Evolutionary conservation across 2,329 filamentous ascomycete genomes (phyloP).

Genomic region (Fusarium continuum): DNA sequence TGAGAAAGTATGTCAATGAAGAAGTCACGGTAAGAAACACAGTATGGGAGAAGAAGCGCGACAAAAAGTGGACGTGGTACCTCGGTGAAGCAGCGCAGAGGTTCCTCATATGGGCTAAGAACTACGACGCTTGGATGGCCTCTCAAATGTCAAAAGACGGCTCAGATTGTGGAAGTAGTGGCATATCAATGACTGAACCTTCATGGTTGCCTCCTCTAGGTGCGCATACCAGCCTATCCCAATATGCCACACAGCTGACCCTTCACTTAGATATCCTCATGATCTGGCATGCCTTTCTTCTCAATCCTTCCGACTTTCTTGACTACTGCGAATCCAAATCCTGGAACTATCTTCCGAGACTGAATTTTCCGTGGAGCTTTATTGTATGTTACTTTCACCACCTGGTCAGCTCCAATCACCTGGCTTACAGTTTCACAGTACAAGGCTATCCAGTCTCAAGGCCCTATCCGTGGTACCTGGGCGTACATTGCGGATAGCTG

Average conservation of each 20-base stretch:
- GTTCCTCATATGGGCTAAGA: conserved; percentile 34
- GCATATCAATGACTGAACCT: background rate
- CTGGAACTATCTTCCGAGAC: conserved; percentile 3
- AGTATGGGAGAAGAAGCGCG: conserved; percentile 4
- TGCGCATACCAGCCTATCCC: background rate
- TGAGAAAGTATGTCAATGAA: conserved; percentile 22
- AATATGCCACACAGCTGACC: background rate
- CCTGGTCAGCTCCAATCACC: too few relatives aligned
- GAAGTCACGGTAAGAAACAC: conserved; percentile 6
- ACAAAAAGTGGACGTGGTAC: conserved; percentile 37
- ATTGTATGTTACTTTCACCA: conserved; percentile 6
- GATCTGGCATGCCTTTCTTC: conserved; percentile 35
- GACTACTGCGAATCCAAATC: conserved; percentile 6
- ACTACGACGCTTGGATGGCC: conserved; percentile 8
- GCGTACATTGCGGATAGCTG: background rate
- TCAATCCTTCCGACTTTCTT: conserved; percentile 27
- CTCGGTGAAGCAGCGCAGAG: conserved; percentile 36
- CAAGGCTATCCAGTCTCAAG: conserved; percentile 24
- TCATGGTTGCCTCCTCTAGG: conserved; percentile 28
- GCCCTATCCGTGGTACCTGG: conserved; percentile 20
- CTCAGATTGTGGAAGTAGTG: background rate
- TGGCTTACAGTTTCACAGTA: conserved; percentile 19
- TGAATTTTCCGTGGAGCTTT: conserved; percentile 26
- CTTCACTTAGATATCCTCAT: conserved; percentile 23
- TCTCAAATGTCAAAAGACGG: background rate